Evolutionary conservation across 495 filamentous ascomycete species (phyloP).

Genomic region (Aspergillus cristatus): DNA sequence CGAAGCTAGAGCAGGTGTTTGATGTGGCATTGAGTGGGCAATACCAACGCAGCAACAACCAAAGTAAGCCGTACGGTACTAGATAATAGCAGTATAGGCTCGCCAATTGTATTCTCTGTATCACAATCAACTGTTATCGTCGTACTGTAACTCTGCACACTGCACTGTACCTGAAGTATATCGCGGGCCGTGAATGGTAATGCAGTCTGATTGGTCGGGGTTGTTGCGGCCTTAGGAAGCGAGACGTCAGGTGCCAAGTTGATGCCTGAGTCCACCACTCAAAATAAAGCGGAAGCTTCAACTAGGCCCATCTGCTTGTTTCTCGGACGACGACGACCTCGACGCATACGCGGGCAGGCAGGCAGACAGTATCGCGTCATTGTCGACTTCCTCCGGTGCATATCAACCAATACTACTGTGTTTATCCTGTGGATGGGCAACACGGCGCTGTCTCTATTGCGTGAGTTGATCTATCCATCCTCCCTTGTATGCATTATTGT

Average conservation of each 20-base stretch:
- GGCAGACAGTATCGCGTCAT: slow-evolving; percentile 8
- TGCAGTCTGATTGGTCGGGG: background rate
- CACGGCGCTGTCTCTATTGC: slow-evolving; percentile 15
- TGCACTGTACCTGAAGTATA: too few species aligned
- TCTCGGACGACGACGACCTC: slow-evolving; percentile 30
- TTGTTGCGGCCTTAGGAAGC: slow-evolving; percentile 5
- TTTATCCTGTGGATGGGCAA: slow-evolving; percentile 12
- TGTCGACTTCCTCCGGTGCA: slow-evolving; percentile 4
- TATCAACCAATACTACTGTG: slow-evolving; percentile 6
- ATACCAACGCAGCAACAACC: slow-evolving; percentile 26
- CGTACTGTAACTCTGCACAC: too few species aligned
- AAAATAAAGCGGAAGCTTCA: slow-evolving; percentile 4
- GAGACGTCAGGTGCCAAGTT: background rate
- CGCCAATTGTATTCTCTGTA: too few species aligned
- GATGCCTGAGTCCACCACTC: background rate
- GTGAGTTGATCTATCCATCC: slow-evolving; percentile 8
- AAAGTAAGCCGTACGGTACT: slow-evolving; percentile 31
- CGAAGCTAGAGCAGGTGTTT: slow-evolving; percentile 32
- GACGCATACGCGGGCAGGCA: background rate
- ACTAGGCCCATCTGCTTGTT: slow-evolving; percentile 14
- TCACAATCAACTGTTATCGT: too few species aligned
- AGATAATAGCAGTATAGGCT: slow-evolving; percentile 6
- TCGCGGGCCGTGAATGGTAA: slow-evolving; percentile 1
- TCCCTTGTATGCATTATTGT: background rate
- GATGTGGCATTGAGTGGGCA: slow-evolving; percentile 29